Base-by-base conservation (phyloP, 2,329 filamentous ascomycete genomes). In the Aspergillus quadrilineatus region DNA sequence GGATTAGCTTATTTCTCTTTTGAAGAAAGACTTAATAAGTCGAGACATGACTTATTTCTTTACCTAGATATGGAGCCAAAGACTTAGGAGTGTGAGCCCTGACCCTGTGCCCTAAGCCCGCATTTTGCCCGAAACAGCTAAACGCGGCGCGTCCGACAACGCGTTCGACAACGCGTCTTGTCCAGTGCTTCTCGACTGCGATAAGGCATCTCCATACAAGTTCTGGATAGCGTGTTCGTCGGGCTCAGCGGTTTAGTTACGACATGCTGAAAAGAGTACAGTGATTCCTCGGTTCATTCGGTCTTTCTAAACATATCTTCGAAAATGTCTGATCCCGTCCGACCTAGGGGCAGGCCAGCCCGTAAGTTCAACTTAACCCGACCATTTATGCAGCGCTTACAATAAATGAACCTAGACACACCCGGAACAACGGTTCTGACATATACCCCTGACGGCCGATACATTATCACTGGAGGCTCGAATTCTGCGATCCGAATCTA, bases 401-500 rank as follows among this genome's bases (percentile, higher is more conserved):
- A 28, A 14, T 15, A 6, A 28, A 30, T 34, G 14, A 12, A 43
- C 46, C 28, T 55, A 87, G 85, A 99, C 75, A 92, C 91, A 2
- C 87, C 89, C 53, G 95, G 95, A 61, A 85, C 86, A 56, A 97
- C 95, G 2, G 92, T 87, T 65, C 86, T 95, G 64, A 85, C 89
- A 61, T 97, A 97, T 75, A 97, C 92, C 0, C 90, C 91, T 6
- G 87, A 96, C 73, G 94, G 95, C 60, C 84, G 83, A 64, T 90
- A 89, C 66, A 82, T 99, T 56, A 85, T 97, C 63, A 97, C 94
- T 9, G 92, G 92, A 59, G 94, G 94, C 62, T 89, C 90, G 57
- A 96, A 97, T 77, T 95, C 95, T 69, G 91, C 90, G 6, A 92
- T 96, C 67, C 89, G 95, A 49, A 85, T 97, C 49, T 99, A 96